These are phyloP conservation scores for Emericellopsis cladophorae DNA, from an alignment of 2,329 filamentous ascomycete genomes.

Conservation along the genomic window DNA sequence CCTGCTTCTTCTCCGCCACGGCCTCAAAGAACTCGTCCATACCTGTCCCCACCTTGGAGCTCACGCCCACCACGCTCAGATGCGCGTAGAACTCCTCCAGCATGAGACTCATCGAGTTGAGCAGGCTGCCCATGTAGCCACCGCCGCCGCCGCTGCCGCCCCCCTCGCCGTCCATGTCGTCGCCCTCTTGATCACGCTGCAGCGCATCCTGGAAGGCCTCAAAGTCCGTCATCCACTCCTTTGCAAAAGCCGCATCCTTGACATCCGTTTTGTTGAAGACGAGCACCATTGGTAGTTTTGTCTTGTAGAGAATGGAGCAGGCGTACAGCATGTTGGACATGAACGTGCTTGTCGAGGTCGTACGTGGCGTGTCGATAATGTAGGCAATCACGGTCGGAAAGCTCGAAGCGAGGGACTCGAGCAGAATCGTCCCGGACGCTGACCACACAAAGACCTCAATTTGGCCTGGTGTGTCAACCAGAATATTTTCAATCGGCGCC, in stretches of 20 bases:
- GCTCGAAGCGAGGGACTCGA: slow-evolving; percentile 82
- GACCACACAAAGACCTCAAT: slow-evolving; percentile 99
- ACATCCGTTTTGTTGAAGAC: slow-evolving; percentile 99
- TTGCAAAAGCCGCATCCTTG: slow-evolving; percentile 79
- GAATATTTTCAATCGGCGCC: slow-evolving; percentile 65
- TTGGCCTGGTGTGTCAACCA: slow-evolving; percentile 92
- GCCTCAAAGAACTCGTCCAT: slow-evolving; percentile 90
- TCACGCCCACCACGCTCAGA: slow-evolving; percentile 84
- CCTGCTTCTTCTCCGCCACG: slow-evolving; percentile 72
- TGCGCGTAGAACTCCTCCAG: slow-evolving; percentile 96
- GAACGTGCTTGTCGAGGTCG: slow-evolving; percentile 86
- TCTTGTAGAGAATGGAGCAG: slow-evolving; percentile 97
- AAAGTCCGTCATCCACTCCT: slow-evolving; percentile 99
- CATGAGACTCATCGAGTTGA: slow-evolving; percentile 97
- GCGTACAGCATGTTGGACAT: slow-evolving; percentile 99
- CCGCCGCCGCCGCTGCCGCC: slow-evolving; percentile 54
- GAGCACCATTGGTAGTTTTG: slow-evolving; percentile 93
- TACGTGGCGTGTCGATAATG: slow-evolving; percentile 91
- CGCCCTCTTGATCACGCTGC: slow-evolving; percentile 63
- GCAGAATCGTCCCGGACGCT: slow-evolving; percentile 83
- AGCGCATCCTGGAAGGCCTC: slow-evolving; percentile 88
- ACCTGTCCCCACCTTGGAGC: slow-evolving; percentile 81
- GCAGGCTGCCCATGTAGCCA: slow-evolving; percentile 89
- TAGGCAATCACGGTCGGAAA: slow-evolving; percentile 97
- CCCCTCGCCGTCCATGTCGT: slow-evolving; percentile 62